A percentile compares a stretch with the other conserved stretches of the same genome.
These are phyloP conservation scores for Peronospora farinosa DNA, from an alignment of 352 stramenopile species.

Conservation along the genomic window DNA sequence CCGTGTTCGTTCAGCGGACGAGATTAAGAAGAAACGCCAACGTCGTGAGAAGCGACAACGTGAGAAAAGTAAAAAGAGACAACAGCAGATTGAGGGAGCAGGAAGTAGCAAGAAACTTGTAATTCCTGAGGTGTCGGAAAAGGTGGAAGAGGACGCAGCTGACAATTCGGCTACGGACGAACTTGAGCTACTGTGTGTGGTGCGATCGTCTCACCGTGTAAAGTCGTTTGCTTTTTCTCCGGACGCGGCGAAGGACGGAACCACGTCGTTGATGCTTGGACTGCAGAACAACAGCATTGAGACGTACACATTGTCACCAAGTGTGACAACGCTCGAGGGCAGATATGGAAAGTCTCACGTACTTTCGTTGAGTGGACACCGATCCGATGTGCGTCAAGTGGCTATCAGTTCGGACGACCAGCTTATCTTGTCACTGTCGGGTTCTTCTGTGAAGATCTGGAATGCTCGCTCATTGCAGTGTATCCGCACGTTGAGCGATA, in stretches of 20 bases:
- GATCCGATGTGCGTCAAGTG: constrained; percentile 88
- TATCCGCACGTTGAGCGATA: constrained; percentile 83
- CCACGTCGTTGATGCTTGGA: constrained; percentile 76
- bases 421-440: constrained; percentile 86
- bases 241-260: constrained; percentile 75
- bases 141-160: constrained; percentile 42
- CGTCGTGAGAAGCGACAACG: constrained; percentile 81
- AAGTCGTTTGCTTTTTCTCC: constrained; percentile 86
- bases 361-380: constrained; percentile 81
- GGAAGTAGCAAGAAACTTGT: constrained; percentile 29
- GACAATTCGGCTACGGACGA: constrained; percentile 78
- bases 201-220: constrained; percentile 81
- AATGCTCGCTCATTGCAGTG: constrained; percentile 87
- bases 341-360: constrained; percentile 60
- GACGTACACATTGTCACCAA: constrained; percentile 70
- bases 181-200: constrained; percentile 77
- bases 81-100: constrained; percentile 27
- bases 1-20: constrained; percentile 65
- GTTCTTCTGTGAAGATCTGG: constrained; percentile 89
- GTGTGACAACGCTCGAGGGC: constrained; percentile 51
- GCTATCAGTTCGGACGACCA: constrained; percentile 85
- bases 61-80: constrained; percentile 85
- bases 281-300: constrained; percentile 91
- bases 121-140: constrained; percentile 25
- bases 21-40: constrained; percentile 91